Evolutionary conservation across 495 filamentous ascomycete species (phyloP), one percentile per base, ranked within the genome.

Genomic region (Penicillium cataractarum): DNA sequence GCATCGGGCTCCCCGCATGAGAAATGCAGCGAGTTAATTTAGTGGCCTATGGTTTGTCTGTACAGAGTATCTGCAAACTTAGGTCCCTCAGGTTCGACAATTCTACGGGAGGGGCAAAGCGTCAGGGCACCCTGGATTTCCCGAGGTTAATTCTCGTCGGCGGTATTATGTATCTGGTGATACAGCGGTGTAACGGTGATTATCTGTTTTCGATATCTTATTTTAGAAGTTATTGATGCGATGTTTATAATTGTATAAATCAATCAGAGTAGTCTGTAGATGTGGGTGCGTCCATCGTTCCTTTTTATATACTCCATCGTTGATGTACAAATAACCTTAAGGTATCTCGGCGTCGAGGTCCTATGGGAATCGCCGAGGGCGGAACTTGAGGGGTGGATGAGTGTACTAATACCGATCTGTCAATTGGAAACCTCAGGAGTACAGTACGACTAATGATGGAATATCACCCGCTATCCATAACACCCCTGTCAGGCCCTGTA

Each of bases 91-190:
- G 58, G 57, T 58, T 66, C 65, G 61, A 71, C 58, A 62, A 74
- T 63, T 55, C 60, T 57, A 63, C 64, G 67, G 67, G 65, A 57
- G 55, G 62, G 44, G 57, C 46, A 50, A n/a, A 44, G 55, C 12
- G 40, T 44, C 19, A 50, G 26, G 27, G 35, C 49, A 60, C 61
- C 74, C 74, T 76, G 62, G 51, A 55, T 73, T 61, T 62, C 70
- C 74, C 74, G 74, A 74, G 63, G 60, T 39, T 60, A 21, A 60
- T 74, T 73, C 64, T 73, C 72, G 74, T 71, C 55, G 51, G 48
- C 37, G 46, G 48, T 10, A 21, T 46, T 46, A 46, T 9, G 24
- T 26, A 29, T 27, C 54, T 56, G 12, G 54, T n/a, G 54, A 42
- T 42, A 56, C 54, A 24, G 21, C 22, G 31, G 5, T 21, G 51